Percentiles rank a stretch among this genome's conserved stretches.
phyloP scores from a whole-genome alignment of 768 basidiomycete genomes.

The Agaricus sinodeliciosus region DNA sequence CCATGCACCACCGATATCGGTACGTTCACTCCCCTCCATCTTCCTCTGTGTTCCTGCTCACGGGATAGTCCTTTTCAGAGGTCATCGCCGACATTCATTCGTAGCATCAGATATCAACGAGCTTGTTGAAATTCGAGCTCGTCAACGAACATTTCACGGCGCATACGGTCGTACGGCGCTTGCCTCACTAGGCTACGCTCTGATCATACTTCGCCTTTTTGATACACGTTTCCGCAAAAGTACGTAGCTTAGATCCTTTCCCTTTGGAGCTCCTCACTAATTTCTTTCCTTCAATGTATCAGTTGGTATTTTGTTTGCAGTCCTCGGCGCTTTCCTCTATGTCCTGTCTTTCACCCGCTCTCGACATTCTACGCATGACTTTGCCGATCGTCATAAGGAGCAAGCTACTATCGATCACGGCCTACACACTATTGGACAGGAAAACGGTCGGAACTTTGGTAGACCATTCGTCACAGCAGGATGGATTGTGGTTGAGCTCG shows the following conservation, averaged over 20 bases:
- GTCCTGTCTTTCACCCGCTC: conserved; percentile 52
- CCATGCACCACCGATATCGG: conserved; percentile 14
- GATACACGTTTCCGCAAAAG: conserved; percentile 67
- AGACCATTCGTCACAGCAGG: conserved; percentile 78
- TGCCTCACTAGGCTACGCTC: conserved; percentile 63
- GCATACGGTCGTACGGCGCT: conserved; percentile 76
- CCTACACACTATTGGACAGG: conserved; percentile 52
- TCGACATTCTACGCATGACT: conserved; percentile 66
- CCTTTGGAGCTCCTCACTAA: background rate
- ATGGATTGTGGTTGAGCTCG: conserved; percentile 60
- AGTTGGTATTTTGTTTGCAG: conserved; percentile 59
- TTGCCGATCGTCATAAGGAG: conserved; percentile 54
- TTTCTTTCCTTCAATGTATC: background rate
- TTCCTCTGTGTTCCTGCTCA: background rate
- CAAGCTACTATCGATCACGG: conserved; percentile 27
- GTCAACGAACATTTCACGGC: conserved; percentile 78
- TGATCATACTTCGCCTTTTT: conserved; percentile 76
- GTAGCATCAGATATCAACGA: conserved; percentile 46
- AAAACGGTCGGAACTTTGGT: conserved; percentile 59
- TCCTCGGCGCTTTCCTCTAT: conserved; percentile 57
- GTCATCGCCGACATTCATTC: conserved; percentile 40
- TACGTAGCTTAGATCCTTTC: conserved; percentile 26
- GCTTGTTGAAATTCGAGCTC: conserved; percentile 69
- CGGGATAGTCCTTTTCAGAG: conserved; percentile 15
- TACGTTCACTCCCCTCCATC: background rate